Evolutionary conservation across 306 rosid genomes (phyloP).

Genomic region (Chamaecrista fasciculata): DNA sequence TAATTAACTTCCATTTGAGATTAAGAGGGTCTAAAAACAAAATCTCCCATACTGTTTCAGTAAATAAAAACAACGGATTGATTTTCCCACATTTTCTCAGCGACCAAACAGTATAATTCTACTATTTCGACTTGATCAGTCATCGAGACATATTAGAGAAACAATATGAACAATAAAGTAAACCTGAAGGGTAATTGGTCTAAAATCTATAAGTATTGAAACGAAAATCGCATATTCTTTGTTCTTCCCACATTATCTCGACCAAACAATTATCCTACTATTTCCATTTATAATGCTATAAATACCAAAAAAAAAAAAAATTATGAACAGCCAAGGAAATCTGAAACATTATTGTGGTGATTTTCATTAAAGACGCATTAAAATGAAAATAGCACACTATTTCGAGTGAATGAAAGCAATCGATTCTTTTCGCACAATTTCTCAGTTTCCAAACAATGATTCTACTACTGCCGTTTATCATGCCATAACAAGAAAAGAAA

Average conservation of each 20-base stretch:
- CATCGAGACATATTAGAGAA: too few species aligned
- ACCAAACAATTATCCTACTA: constrained; percentile 13
- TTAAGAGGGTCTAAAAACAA: neutral
- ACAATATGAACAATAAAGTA: too few species aligned
- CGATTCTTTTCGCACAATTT: too few species aligned
- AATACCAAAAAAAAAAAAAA: too few species aligned
- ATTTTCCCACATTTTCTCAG: constrained; percentile 24
- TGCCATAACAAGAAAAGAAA: neutral
- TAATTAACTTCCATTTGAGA: neutral
- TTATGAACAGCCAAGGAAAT: too few species aligned
- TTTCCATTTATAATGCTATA: neutral
- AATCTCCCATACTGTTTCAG: neutral
- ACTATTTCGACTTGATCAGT: neutral
- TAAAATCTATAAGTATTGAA: neutral
- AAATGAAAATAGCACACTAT: neutral
- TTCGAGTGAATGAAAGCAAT: too few species aligned
- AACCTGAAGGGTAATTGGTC: neutral
- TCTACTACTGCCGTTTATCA: too few species aligned
- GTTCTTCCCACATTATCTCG: too few species aligned
- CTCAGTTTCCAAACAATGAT: too few species aligned
- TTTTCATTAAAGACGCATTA: neutral
- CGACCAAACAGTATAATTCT: constrained; percentile 28
- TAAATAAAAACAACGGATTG: neutral
- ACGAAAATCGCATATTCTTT: neutral
- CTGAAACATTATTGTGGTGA: neutral